These are phyloP conservation scores for Colletotrichum neosansevieriae DNA, from an alignment of 2,329 filamentous ascomycete species.

Conservation along the genomic window DNA sequence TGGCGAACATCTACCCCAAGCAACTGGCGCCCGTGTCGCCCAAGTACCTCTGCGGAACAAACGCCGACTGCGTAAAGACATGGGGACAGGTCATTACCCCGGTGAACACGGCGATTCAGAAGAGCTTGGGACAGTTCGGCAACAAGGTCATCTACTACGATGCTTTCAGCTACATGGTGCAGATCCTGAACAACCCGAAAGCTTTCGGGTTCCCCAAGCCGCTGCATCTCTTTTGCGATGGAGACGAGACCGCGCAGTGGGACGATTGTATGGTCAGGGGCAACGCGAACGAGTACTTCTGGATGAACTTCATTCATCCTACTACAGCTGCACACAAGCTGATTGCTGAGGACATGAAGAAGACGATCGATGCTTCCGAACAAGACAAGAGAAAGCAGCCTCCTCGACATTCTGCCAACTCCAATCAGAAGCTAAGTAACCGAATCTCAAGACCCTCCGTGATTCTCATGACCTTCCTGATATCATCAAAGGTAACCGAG, in stretches of 20 bases:
- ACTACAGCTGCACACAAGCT: conserved; percentile 20
- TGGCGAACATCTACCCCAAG: conserved; percentile 11
- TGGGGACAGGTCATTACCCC: conserved; percentile 6
- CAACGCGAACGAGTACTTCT: conserved; percentile 22
- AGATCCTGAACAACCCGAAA: conserved; percentile 5
- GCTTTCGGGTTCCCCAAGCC: conserved; percentile 9
- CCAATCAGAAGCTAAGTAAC: neutral
- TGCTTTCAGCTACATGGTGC: conserved; percentile 13
- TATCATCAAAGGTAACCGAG: conserved; percentile 39
- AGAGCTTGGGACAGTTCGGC: conserved; percentile 2
- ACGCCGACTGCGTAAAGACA: neutral
- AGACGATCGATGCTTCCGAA: neutral
- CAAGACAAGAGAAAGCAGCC: neutral
- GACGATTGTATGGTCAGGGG: conserved; percentile 19
- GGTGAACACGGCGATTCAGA: conserved; percentile 4
- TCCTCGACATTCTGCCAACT: neutral
- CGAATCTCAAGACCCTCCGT: conserved; percentile 41
- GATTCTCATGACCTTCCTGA: conserved; percentile 44
- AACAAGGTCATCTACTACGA: conserved; percentile 20
- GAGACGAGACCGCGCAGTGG: conserved; percentile 18
- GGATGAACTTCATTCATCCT: conserved; percentile 30
- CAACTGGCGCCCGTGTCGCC: neutral
- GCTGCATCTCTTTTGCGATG: conserved; percentile 10
- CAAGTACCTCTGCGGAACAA: conserved; percentile 9
- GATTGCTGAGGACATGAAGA: conserved; percentile 20